Percentiles rank a stretch among this genome's conserved stretches.
phyloP scores from a whole-genome alignment of 1,284 basidiomycete species.

The Moniliophthora roreri region DNA sequence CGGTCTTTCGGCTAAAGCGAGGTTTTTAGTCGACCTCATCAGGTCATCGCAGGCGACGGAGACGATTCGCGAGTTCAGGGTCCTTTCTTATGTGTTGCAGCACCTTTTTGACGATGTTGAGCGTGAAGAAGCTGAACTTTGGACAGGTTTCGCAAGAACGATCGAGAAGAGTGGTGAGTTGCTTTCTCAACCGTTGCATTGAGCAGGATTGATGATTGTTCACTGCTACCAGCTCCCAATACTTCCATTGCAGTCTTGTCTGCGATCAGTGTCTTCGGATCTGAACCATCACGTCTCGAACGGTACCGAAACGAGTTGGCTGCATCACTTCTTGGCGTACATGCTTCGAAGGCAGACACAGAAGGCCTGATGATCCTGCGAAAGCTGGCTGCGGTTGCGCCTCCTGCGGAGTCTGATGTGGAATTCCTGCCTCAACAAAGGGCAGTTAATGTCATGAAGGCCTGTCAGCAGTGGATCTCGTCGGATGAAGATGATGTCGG shows the following conservation, averaged over 20 bases:
- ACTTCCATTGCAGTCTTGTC: slow-evolving; percentile 34
- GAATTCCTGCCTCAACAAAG: slow-evolving; percentile 88
- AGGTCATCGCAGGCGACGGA: slow-evolving; percentile 39
- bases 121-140: slow-evolving; percentile 69
- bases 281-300: slow-evolving; percentile 74
- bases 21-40: slow-evolving; percentile 45
- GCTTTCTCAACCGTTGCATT: slow-evolving; percentile 1
- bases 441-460: slow-evolving; percentile 88
- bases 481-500: slow-evolving; percentile 75
- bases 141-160: slow-evolving; percentile 69
- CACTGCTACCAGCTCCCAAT: slow-evolving; percentile 53
- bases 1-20: slow-evolving; percentile 30
- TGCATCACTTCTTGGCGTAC: slow-evolving; percentile 72
- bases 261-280: slow-evolving; percentile 46
- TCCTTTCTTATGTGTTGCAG: slow-evolving; percentile 60
- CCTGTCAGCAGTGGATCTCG: slow-evolving; percentile 82
- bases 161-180: slow-evolving; percentile 61
- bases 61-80: slow-evolving; percentile 50
- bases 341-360: slow-evolving; percentile 58
- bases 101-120: slow-evolving; percentile 62
- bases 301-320: slow-evolving; percentile 91
- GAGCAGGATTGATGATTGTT: not conserved
- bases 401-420: slow-evolving; percentile 75
- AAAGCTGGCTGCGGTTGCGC: slow-evolving; percentile 76
- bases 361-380: slow-evolving; percentile 73